phyloP scores from a whole-genome alignment of 2,329 filamentous ascomycete species.

The Zymoseptoria pseudotritici region DNA sequence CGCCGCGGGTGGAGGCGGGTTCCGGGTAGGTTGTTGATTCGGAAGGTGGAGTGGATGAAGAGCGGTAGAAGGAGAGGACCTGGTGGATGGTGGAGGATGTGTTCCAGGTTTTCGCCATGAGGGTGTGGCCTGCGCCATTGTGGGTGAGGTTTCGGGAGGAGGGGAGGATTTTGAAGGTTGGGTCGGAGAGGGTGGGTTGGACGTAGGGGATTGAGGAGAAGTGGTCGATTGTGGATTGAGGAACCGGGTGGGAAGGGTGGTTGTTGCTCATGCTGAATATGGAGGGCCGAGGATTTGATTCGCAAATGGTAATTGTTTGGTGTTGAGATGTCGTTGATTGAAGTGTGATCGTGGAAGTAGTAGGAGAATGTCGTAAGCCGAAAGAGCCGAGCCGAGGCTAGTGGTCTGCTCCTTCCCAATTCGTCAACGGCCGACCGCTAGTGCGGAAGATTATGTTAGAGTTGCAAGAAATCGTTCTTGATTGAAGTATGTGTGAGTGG shows the following conservation, averaged over 20 bases:
- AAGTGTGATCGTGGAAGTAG: not conserved
- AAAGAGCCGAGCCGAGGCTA: not conserved
- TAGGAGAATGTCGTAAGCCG: not conserved
- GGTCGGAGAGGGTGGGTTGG: slow-evolving; percentile 8
- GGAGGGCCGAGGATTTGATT: no score
- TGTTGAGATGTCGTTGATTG: not conserved
- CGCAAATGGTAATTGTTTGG: no score
- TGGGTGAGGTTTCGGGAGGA: slow-evolving; percentile 13
- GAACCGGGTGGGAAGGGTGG: not conserved
- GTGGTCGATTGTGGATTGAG: slow-evolving; percentile 14
- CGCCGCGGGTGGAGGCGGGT: slow-evolving; percentile 8
- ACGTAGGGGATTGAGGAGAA: slow-evolving; percentile 13
- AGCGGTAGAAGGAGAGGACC: slow-evolving; percentile 12
- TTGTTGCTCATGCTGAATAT: not conserved
- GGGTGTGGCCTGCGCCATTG: slow-evolving; percentile 13
- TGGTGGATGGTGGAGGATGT: slow-evolving; percentile 12
- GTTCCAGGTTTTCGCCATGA: slow-evolving; percentile 20
- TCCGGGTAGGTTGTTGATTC: slow-evolving; percentile 2
- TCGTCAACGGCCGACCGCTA: not conserved
- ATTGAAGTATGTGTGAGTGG: no score
- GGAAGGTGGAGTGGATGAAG: not conserved
- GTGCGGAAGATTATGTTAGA: no score
- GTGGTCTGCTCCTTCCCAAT: not conserved
- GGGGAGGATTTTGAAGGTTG: slow-evolving; percentile 10
- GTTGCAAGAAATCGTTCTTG: no score